Percentiles rank a stretch among this genome's conserved stretches.
Evolutionary conservation across 768 basidiomycete genomes (phyloP).

Genomic region (Trichaptum fuscoviolaceum): DNA sequence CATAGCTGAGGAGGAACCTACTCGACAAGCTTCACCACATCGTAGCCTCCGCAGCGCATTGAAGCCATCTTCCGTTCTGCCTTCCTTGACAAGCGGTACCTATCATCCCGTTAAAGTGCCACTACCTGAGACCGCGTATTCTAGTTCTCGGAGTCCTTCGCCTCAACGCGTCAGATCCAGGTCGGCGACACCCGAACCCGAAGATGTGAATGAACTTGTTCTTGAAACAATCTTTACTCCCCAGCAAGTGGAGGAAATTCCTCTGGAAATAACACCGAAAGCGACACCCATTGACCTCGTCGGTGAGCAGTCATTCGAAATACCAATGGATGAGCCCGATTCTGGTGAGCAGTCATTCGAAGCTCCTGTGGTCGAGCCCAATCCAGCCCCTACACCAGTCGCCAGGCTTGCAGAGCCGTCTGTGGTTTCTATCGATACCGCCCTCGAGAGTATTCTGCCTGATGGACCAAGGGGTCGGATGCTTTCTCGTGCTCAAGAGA

Average conservation of each 20-base stretch:
- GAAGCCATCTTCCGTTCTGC: not conserved
- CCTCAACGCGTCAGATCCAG: not conserved
- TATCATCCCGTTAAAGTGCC: not conserved
- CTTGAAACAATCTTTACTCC: not conserved
- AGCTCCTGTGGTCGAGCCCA: not conserved
- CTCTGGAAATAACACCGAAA: not conserved
- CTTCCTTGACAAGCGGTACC: not conserved
- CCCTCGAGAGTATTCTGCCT: conserved; percentile 22
- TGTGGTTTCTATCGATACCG: not conserved
- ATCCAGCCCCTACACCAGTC: not conserved
- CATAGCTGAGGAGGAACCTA: not conserved
- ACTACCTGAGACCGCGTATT: not conserved
- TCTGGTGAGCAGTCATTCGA: not conserved
- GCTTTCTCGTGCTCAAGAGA: conserved; percentile 23
- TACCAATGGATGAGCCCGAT: not conserved
- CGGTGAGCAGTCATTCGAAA: not conserved
- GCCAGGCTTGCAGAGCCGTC: not conserved
- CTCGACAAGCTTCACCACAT: not conserved
- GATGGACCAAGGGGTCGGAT: conserved; percentile 20
- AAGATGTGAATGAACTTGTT: not conserved
- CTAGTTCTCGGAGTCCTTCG: not conserved
- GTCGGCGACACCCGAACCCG: not conserved
- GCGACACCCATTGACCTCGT: not conserved
- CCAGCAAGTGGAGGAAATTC: not conserved
- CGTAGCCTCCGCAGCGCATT: not conserved